These are phyloP conservation scores for Pythium insidiosum DNA, from an alignment of 352 stramenopile species.

Conservation along the genomic window DNA sequence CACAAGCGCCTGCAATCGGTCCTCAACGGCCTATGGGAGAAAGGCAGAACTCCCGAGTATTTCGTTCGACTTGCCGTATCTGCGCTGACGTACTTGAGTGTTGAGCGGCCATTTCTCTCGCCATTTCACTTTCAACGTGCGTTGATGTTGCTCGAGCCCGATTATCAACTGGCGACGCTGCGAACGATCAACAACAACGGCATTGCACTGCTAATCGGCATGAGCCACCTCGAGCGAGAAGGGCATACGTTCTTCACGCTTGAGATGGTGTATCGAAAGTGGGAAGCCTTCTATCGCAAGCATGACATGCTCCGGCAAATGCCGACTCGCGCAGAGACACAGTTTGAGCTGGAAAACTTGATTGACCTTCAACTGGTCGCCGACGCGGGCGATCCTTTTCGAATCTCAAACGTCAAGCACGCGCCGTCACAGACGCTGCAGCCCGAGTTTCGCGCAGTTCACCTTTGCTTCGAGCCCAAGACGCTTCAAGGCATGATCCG, in stretches of 20 bases:
- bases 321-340: constrained; percentile 58
- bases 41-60: constrained; percentile 46
- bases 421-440: constrained; percentile 35
- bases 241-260: constrained; percentile 62
- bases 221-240: constrained; percentile 68
- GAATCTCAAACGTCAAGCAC: constrained; percentile 44
- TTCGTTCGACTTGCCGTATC: constrained; percentile 52
- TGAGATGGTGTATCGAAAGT: constrained; percentile 79
- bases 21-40: constrained; percentile 72
- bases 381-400: constrained; percentile 66
- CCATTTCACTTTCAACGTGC: constrained; percentile 37
- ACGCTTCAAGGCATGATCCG: constrained; percentile 70
- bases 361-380: constrained; percentile 64
- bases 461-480: constrained; percentile 62
- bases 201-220: constrained; percentile 70
- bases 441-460: constrained; percentile 67
- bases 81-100: constrained; percentile 37
- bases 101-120: constrained; percentile 26
- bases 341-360: constrained; percentile 69
- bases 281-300: constrained; percentile 73
- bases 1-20: constrained; percentile 36
- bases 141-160: constrained; percentile 52
- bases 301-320: constrained; percentile 58
- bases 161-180: constrained; percentile 70
- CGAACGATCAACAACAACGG: constrained; percentile 50